Evolutionary conservation across 768 basidiomycete species (phyloP).

Genomic region (Mycena belliarum): DNA sequence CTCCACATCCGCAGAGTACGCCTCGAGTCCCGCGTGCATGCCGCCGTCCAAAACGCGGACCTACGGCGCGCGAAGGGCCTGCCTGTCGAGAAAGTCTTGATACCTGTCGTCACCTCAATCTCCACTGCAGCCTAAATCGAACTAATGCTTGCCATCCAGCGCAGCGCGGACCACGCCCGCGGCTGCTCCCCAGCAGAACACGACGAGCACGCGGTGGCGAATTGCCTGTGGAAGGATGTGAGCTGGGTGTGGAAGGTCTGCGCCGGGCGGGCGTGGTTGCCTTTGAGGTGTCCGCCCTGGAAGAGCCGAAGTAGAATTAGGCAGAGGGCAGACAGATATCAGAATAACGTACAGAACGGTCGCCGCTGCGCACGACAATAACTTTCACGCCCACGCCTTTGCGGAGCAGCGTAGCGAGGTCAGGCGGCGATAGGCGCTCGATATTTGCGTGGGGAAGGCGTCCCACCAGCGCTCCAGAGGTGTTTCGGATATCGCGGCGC

Average conservation of each 20-base stretch:
- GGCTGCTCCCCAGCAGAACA: constrained; percentile 59
- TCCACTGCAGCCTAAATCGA: neutral
- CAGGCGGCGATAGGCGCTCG: constrained; percentile 18
- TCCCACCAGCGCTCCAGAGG: constrained; percentile 53
- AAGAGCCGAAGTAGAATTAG: neutral
- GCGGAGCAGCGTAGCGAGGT: constrained; percentile 27
- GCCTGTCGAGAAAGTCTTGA: neutral
- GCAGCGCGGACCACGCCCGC: constrained; percentile 54
- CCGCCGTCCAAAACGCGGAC: constrained; percentile 1
- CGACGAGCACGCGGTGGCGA: constrained; percentile 42
- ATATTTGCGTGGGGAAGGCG: constrained; percentile 51
- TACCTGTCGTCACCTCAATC: neutral
- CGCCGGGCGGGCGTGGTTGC: constrained; percentile 49
- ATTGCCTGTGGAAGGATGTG: constrained; percentile 40
- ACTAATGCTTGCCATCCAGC: constrained; percentile 48
- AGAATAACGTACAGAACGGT: constrained; percentile 43
- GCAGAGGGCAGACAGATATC: neutral
- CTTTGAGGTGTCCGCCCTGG: constrained; percentile 55
- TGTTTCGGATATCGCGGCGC: neutral
- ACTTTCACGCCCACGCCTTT: constrained; percentile 36
- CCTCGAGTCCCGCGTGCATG: no score
- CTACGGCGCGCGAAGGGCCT: neutral
- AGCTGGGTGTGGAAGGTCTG: constrained; percentile 52
- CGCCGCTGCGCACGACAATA: constrained; percentile 51
- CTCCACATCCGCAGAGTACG: no score